Base-by-base conservation (phyloP, 1,284 basidiomycete genomes). In the Heimioporus retisporus region DNA sequence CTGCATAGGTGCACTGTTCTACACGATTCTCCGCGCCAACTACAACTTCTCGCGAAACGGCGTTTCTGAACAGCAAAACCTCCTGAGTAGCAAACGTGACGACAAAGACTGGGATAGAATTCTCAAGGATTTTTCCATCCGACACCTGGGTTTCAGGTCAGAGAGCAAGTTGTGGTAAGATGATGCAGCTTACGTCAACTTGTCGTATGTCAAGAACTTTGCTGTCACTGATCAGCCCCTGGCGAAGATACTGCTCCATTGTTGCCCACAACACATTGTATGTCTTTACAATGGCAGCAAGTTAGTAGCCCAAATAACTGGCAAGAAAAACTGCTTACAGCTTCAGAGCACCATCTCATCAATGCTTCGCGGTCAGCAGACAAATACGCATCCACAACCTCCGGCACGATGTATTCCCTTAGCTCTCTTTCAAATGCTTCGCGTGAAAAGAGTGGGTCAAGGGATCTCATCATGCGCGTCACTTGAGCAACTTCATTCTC, bases 401-500 rank as follows among this genome's bases (percentile, higher is more conserved):
- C 98, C 0, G 98, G 98, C 4, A 99, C 89, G 68, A 99, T 97
- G 77, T 99, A 99, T 81, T 99, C 98, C 70, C 97, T 85, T 69
- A 99, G 80, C 77, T 99, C 98, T 65, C 93, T 87, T 75, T 96
- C 92, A 78, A 98, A 99, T 25, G 82, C 80, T 77, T 98, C 97
- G 74, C 94, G 88, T 62, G 88, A 92, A 82, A 98, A 99, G 19
- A 82, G 81, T 7, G 97, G 96, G 78, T 99, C 98, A 74, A 98
- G 84, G 48, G 86, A 79, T 80, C 93, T 95, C 89, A 99, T 94
- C 74, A 93, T 83, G 63, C 95, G 88, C 75, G 94, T 91, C 31
- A 99, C 98, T 77, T 94, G 94, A 18, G 96, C 97, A 54, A 94
- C 97, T 84, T 99, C 98, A 75, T 96, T 99, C 82, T 99, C 98